These are phyloP conservation scores for Colletotrichum eleusines DNA, from an alignment of 2,329 filamentous ascomycete species.

Conservation along the genomic window DNA sequence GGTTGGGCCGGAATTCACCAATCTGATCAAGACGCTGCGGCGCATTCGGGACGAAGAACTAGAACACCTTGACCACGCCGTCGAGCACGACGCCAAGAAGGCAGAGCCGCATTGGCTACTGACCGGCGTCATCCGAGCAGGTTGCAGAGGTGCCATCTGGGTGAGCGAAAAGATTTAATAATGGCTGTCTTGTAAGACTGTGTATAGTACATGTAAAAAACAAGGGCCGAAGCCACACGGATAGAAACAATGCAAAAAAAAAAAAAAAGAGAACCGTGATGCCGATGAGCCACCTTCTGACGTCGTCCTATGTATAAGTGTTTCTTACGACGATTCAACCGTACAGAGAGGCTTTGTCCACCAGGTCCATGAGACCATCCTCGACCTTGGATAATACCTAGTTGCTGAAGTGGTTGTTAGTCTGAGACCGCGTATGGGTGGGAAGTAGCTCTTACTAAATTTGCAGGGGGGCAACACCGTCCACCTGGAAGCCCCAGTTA, in stretches of 20 bases:
- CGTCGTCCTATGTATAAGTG: slow-evolving; percentile 9
- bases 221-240: slow-evolving; percentile 23
- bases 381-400: slow-evolving; percentile 43
- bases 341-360: slow-evolving; percentile 13
- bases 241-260: slow-evolving; percentile 26
- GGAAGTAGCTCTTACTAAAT: slow-evolving; percentile 80
- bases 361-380: slow-evolving; percentile 11
- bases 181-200: slow-evolving; percentile 38
- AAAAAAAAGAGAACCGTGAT: slow-evolving; percentile 4
- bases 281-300: background rate
- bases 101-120: slow-evolving; percentile 91
- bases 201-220: slow-evolving; percentile 43
- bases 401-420: slow-evolving; percentile 51
- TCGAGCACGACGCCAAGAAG: slow-evolving; percentile 91
- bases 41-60: slow-evolving; percentile 94
- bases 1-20: slow-evolving; percentile 80
- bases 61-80: slow-evolving; percentile 95
- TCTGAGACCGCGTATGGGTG: background rate
- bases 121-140: slow-evolving; percentile 87
- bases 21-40: slow-evolving; percentile 79
- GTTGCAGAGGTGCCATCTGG: slow-evolving; percentile 93
- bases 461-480: slow-evolving; percentile 94
- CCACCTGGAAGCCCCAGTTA: slow-evolving; percentile 97
- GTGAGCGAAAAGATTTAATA: slow-evolving; percentile 79
- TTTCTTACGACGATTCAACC: slow-evolving; percentile 15